Evolutionary conservation across 2,329 filamentous ascomycete species (phyloP).

Genomic region (Pestalotiopsis sp.): DNA sequence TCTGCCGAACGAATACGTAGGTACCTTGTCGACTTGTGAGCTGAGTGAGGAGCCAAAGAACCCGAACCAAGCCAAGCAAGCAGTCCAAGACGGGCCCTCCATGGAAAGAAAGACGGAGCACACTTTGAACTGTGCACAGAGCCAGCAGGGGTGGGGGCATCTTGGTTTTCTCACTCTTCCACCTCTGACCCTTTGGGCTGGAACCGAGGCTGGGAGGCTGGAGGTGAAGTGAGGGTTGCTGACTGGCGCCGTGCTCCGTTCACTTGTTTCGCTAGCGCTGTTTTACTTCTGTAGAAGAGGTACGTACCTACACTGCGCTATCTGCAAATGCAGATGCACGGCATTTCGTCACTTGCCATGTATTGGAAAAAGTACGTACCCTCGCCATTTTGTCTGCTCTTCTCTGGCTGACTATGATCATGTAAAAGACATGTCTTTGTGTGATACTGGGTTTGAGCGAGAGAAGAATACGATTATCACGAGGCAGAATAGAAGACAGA

Average conservation of each 20-base stretch:
- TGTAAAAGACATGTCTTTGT: neutral
- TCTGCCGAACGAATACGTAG: neutral
- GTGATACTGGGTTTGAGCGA: neutral
- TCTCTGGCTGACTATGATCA: neutral
- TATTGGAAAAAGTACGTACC: neutral
- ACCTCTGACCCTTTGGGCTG: conserved; percentile 7
- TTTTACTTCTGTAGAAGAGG: neutral
- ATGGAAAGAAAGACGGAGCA: neutral
- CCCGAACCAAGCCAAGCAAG: neutral
- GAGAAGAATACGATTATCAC: neutral
- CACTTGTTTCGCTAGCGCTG: neutral
- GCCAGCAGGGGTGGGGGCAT: neutral
- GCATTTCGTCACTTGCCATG: neutral
- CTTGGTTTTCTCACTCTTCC: neutral
- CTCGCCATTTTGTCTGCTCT: neutral
- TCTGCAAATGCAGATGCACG: neutral
- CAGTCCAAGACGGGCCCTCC: neutral
- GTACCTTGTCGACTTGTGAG: neutral
- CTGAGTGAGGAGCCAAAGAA: neutral
- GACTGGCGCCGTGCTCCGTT: neutral
- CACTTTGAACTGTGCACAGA: neutral
- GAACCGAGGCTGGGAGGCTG: conserved; percentile 9
- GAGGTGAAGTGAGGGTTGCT: neutral
- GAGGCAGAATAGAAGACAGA: neutral
- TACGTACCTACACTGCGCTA: neutral